A percentile compares a stretch with the other conserved stretches of the same genome.
These are phyloP conservation scores for Tarenaya hassleriana DNA, from an alignment of 345 rosid genomes.

Conservation along the genomic window DNA sequence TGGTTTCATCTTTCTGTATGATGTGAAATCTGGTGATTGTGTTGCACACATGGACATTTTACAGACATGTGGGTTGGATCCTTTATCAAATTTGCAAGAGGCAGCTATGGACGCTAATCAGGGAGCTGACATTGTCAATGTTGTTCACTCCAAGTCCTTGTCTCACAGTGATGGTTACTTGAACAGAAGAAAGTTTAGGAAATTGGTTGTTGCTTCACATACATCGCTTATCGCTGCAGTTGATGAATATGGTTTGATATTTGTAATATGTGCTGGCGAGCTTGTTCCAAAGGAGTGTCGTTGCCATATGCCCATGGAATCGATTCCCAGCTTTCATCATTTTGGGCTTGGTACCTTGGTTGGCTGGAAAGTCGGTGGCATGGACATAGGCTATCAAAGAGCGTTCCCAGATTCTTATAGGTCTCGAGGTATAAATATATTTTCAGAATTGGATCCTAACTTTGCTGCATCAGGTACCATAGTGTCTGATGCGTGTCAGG, in stretches of 20 bases:
- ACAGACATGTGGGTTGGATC: conserved; percentile 40
- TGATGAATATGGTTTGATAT: conserved; percentile 66
- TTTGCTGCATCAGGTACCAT: conserved; percentile 20
- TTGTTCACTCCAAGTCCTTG: conserved; percentile 26
- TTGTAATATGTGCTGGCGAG: conserved; percentile 48
- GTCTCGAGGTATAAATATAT: conserved; percentile 20
- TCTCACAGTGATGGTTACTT: conserved; percentile 22
- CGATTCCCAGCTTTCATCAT: conserved; percentile 44
- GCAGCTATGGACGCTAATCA: conserved; percentile 25
- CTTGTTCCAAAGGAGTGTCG: conserved; percentile 41
- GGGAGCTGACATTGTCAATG: conserved; percentile 28
- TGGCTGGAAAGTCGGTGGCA: conserved; percentile 72
- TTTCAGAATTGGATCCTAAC: conserved; percentile 25
- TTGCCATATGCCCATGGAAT: conserved; percentile 30
- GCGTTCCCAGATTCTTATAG: conserved; percentile 21
- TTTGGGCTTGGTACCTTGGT: conserved; percentile 55
- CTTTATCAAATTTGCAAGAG: conserved; percentile 29
- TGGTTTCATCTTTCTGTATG: conserved; percentile 60
- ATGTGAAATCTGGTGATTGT: conserved; percentile 56
- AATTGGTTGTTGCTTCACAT: conserved; percentile 57
- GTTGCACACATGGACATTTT: conserved; percentile 54
- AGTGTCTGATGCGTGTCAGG: conserved; percentile 25
- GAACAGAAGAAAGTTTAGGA: conserved; percentile 57
- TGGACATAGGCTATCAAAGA: conserved; percentile 52
- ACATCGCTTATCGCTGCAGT: conserved; percentile 71